A percentile compares a stretch with the other conserved stretches of the same genome.
phyloP scores from a whole-genome alignment of 1,139 yeast species.

The Debaryomyces coudertii region DNA sequence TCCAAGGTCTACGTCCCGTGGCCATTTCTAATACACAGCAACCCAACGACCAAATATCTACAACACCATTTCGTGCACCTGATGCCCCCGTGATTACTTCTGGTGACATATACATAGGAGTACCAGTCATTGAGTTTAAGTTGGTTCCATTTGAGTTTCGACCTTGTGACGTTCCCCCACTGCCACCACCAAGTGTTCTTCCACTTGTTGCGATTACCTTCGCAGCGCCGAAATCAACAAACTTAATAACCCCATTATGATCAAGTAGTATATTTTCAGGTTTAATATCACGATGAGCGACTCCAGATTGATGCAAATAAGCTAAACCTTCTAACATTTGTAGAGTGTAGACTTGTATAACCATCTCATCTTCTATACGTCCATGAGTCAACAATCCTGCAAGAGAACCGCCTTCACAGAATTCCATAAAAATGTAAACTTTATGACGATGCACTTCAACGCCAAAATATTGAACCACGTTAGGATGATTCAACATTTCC shows the following conservation, averaged over 20 bases:
- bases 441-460: constrained; percentile 97
- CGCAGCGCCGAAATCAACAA: constrained; percentile 98
- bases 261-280: constrained; percentile 93
- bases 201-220: constrained; percentile 83
- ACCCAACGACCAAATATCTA: constrained; percentile 85
- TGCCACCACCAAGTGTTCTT: constrained; percentile 30
- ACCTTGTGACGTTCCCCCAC: constrained; percentile 10
- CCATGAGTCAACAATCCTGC: constrained; percentile 83
- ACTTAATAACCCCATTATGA: constrained; percentile 90
- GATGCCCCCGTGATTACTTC: constrained; percentile 86
- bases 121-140: constrained; percentile 75
- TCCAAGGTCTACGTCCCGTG: constrained; percentile 85
- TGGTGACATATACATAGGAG: constrained; percentile 99
- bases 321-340: constrained; percentile 96
- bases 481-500: constrained; percentile 94
- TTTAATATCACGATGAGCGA: constrained; percentile 93
- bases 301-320: constrained; percentile 92
- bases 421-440: constrained; percentile 96
- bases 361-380: constrained; percentile 92
- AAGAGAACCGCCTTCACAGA: constrained; percentile 94
- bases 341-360: constrained; percentile 84
- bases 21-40: constrained; percentile 84
- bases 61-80: constrained; percentile 68
- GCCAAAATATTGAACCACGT: constrained; percentile 93
- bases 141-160: constrained; percentile 24